Evolutionary conservation across 2,329 filamentous ascomycete genomes (phyloP), one percentile per base, ranked within the genome.

Genomic region (Colletotrichum somersetense): DNA sequence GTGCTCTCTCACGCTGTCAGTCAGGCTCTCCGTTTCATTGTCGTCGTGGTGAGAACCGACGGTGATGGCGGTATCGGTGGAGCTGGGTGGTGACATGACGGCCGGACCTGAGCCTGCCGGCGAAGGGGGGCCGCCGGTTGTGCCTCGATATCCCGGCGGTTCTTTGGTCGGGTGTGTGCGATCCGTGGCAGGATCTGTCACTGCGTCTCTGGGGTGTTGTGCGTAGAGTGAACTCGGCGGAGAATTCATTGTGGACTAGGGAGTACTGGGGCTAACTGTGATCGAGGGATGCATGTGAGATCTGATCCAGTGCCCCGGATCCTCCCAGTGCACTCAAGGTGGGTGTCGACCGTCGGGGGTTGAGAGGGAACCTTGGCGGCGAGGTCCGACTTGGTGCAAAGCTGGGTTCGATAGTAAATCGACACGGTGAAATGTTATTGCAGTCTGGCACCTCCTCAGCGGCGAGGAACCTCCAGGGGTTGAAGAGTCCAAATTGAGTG

Each of bases 1-100:
- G 65, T 85, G 83, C 50, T 84, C 80, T 35, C 82, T 81, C 70
- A 84, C 82, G 72, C 83, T 84, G 6, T 83, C 81, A 6, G 83
- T 83, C 57, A 85, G 76, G 59, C 83, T 84, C 50, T 78, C 77
- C 2, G 81, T 84, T 40, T 84, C 74, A 4, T 67, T 63, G 35
- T 74, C 66, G 7, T 70, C 70, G 23, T 73, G 56, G 35, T 64
- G 71, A 52, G 72, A 74, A 20, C 71, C 70, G 57, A 70, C 72
- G 8, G 69, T 73, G 46, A 74, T 72, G 68, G 73, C 68, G 23
- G 72, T 72, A 35, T 71, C 46, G 30, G 71, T 62, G 18, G 71
- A 74, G 48, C 67, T 44, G 42, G 63, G 40, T 35, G 71, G 62
- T 62, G 66, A 73, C 66, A 52, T 67, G 62, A 56, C 57, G 42